Evolutionary conservation across 225 moss, liverwort and hornwort species (phyloP).

Genomic region (Marchantia polymorpha): DNA sequence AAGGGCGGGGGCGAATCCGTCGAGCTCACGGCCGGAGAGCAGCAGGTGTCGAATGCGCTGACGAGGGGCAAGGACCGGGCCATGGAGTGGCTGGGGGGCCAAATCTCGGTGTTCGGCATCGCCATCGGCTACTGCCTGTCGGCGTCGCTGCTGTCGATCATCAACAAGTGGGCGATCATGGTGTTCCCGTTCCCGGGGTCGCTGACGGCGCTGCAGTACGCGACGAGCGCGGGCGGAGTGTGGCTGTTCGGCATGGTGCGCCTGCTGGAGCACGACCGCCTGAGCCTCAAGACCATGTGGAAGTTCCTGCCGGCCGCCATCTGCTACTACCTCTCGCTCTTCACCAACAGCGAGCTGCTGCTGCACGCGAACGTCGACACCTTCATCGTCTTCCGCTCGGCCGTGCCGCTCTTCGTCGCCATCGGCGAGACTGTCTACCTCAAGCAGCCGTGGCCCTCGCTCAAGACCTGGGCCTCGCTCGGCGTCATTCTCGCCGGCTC

Average conservation of each 20-base stretch:
- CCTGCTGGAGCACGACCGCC: slow-evolving; percentile 66
- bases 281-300: slow-evolving; percentile 61
- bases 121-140: slow-evolving; percentile 78
- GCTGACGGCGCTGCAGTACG: slow-evolving; percentile 74
- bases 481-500: slow-evolving; percentile 68
- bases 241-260: slow-evolving; percentile 48
- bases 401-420: slow-evolving; percentile 78
- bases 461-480: slow-evolving; percentile 67
- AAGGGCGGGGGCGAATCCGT: slow-evolving; percentile 17
- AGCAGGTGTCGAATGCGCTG: slow-evolving; percentile 23
- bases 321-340: slow-evolving; percentile 75
- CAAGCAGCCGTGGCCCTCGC: slow-evolving; percentile 78
- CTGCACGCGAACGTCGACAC: slow-evolving; percentile 91
- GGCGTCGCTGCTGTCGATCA: slow-evolving; percentile 76
- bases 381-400: slow-evolving; percentile 86
- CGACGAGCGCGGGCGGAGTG: slow-evolving; percentile 63
- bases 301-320: slow-evolving; percentile 76
- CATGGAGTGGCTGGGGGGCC: slow-evolving; percentile 25
- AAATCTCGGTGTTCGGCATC: slow-evolving; percentile 53
- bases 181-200: slow-evolving; percentile 81
- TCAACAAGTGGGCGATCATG: slow-evolving; percentile 93
- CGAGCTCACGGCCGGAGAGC: slow-evolving; percentile 33
- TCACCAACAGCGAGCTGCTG: slow-evolving; percentile 84
- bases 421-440: slow-evolving; percentile 74
- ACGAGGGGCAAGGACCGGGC: slow-evolving; percentile 19